Evolutionary conservation across 1,284 basidiomycete genomes (phyloP).

Genomic region (Rhodotorula sp.): DNA sequence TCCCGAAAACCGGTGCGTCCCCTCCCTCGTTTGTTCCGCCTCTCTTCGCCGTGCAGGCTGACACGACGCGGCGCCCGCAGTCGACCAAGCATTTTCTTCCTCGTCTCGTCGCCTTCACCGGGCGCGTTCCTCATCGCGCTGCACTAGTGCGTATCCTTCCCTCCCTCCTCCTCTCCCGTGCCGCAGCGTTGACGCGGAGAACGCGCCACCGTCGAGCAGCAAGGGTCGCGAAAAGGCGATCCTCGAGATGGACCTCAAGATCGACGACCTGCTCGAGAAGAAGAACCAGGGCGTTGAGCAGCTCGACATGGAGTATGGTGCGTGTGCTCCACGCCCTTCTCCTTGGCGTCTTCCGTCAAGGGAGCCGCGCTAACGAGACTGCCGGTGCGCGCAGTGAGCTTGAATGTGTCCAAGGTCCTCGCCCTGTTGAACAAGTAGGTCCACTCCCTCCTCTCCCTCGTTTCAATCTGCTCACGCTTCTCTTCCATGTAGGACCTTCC

Average conservation of each 20-base stretch:
- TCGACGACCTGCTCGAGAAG: conserved; percentile 97
- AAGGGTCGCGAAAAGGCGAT: conserved; percentile 88
- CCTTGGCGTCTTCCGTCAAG: conserved; percentile 54
- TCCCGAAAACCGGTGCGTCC: conserved; percentile 83
- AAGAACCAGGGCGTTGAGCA: conserved; percentile 32
- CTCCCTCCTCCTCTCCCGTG: not conserved
- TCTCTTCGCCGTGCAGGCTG: not conserved
- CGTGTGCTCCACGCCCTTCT: not conserved
- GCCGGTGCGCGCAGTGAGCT: conserved; percentile 91
- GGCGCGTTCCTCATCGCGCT: conserved; percentile 98
- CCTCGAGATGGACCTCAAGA: conserved; percentile 97
- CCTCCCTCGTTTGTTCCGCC: not conserved
- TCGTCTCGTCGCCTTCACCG: conserved; percentile 88
- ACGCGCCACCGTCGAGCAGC: conserved; percentile 22
- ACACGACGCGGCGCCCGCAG: conserved; percentile 60
- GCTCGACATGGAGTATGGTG: conserved; percentile 29
- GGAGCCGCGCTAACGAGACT: conserved; percentile 68
- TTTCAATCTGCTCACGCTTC: not conserved
- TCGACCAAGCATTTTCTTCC: conserved; percentile 97
- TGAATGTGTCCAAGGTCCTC: conserved; percentile 93
- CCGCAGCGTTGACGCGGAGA: not conserved
- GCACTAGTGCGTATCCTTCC: conserved; percentile 63
- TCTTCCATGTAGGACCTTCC: conserved; percentile 27
- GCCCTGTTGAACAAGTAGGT: conserved; percentile 56
- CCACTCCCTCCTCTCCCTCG: no score